These are phyloP conservation scores for Zygoascus flipseniorum DNA, from an alignment of 805 yeast genomes.

Conservation along the genomic window DNA sequence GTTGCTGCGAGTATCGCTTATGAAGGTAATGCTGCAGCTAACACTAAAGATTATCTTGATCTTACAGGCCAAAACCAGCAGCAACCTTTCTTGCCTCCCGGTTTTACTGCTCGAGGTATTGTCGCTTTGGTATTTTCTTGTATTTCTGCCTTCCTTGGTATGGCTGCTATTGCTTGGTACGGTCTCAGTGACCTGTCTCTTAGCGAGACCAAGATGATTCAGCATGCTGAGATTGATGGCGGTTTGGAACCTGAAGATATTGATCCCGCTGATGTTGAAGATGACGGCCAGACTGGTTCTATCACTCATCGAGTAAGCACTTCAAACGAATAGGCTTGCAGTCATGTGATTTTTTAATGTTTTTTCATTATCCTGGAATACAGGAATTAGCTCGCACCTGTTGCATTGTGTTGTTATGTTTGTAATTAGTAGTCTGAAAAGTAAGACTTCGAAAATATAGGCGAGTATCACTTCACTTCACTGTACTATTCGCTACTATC, in stretches of 20 bases:
- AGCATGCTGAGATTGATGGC: conserved; percentile 35
- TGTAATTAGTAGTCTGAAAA: neutral
- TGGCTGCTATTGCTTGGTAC: conserved; percentile 65
- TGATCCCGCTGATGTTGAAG: conserved; percentile 25
- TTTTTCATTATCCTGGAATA: neutral
- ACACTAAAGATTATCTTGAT: conserved; percentile 52
- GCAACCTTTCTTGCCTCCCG: conserved; percentile 58
- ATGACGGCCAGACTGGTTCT: neutral
- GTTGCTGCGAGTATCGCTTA: conserved; percentile 40
- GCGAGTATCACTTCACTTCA: no score
- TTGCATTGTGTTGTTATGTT: neutral
- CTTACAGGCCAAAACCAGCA: conserved; percentile 72
- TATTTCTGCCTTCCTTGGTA: conserved; percentile 77
- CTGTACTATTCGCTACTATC: no score
- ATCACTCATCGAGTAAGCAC: neutral
- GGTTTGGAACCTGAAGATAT: conserved; percentile 38
- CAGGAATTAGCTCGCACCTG: neutral
- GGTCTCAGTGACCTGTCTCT: conserved; percentile 78
- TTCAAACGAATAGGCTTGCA: neutral
- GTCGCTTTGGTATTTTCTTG: conserved; percentile 90
- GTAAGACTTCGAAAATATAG: no score
- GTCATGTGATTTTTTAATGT: neutral
- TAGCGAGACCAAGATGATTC: conserved; percentile 54
- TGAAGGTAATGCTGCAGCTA: conserved; percentile 87
- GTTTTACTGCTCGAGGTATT: conserved; percentile 92